A percentile compares a stretch with the other conserved stretches of the same genome.
Evolutionary conservation across 73 alveolate genomes (phyloP).

Genomic region (Paramecium sexaurelia): DNA sequence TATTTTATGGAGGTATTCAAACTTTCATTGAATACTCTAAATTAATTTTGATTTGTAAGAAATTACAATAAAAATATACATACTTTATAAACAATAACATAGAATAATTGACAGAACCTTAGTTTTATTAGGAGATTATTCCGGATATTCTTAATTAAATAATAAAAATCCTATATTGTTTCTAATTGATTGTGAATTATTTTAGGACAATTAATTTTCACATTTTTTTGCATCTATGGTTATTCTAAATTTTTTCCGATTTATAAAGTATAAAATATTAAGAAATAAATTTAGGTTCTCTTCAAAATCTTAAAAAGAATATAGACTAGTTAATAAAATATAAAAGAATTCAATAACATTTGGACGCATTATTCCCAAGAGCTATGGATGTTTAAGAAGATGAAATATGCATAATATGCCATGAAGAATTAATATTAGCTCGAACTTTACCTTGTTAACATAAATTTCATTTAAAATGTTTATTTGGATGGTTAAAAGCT

Average conservation of each 20-base stretch:
- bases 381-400: neutral
- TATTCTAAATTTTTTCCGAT: conserved; percentile 39
- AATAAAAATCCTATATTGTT: neutral
- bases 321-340: neutral
- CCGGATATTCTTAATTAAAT: neutral
- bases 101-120: conserved; percentile 42
- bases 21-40: conserved; percentile 1
- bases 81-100: conserved; percentile 40
- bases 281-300: neutral
- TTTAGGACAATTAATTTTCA: conserved; percentile 10
- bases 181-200: conserved; percentile 1
- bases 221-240: conserved; percentile 40
- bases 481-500: conserved; percentile 37
- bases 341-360: neutral
- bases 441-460: conserved; percentile 42
- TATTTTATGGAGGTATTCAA: conserved; percentile 31
- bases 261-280: neutral
- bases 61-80: conserved; percentile 7
- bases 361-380: conserved; percentile 13
- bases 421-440: conserved; percentile 39
- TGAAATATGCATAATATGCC: conserved; percentile 50
- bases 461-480: conserved; percentile 25
- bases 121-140: conserved; percentile 36
- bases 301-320: neutral
- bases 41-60: neutral